Evolutionary conservation across 495 filamentous ascomycete genomes (phyloP), one percentile per base, ranked within the genome.

Genomic region (Penicillium verhagenii): DNA sequence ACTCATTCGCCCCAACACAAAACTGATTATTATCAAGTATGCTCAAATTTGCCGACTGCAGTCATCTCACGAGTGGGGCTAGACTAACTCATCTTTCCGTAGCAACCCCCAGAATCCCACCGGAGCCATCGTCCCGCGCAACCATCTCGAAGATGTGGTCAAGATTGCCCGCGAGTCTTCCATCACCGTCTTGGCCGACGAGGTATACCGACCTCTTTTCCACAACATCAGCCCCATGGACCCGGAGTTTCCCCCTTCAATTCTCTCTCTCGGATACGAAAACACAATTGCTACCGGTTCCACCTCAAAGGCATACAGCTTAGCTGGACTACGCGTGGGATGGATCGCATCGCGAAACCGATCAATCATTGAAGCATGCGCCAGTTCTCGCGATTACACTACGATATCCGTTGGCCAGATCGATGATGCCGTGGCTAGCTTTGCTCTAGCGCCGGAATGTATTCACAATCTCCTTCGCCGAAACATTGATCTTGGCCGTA

Each of bases 61-160:
- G 21, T 10, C 5, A 20, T 20, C 24, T 11, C 0, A 14, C 6
- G 14, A 18, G 16, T 9, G 42, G 42, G 6, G 4, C 4, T 7
- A 50, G 38, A 51, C 42, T 54, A 28, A 65, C 44, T 50, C 25
- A 35, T 25, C 6, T 49, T 33, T 31, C 25, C 11, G 20, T 63
- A 93, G 89, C 66, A 96, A 96, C 57, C 91, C 92, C 0, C 90
- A 95, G 67, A 96, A 96, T 63, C 91, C 92, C 3, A 93, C 88
- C 0, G 90, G 92, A 16, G 82, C 86, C 20, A 82, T 88, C 23
- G 84, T 88, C 38, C 82, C 86, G 0, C 81, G 74, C 50, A 58
- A 78, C 0, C 78, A 81, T 6, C 75, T 96, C 2, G 59, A 82
- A 18, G 58, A 79, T 13, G 79, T 95, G 38, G 76, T 92, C 26